These are phyloP conservation scores for Dothideomycetidae sp. DNA, from an alignment of 2,329 filamentous ascomycete genomes.

Conservation along the genomic window DNA sequence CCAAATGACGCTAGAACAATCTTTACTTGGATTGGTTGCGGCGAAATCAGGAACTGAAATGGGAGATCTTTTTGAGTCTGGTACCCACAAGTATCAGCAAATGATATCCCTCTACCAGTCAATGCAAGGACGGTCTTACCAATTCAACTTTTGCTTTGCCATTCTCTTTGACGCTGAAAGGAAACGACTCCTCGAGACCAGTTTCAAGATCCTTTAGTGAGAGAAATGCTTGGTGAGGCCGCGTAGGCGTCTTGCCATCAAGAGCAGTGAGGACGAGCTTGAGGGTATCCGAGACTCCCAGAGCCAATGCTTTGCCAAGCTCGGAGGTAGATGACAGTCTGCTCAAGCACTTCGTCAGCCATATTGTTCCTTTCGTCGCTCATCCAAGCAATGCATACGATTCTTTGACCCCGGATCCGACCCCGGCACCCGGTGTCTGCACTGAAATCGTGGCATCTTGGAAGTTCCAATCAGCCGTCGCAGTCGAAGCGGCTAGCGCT, in stretches of 20 bases:
- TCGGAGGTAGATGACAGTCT: constrained; percentile 38
- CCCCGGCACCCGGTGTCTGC: constrained; percentile 43
- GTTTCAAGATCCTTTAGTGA: constrained; percentile 59
- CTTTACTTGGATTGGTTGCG: constrained; percentile 59
- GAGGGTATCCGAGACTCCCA: constrained; percentile 48
- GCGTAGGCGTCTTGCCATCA: constrained; percentile 63
- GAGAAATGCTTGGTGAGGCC: constrained; percentile 89
- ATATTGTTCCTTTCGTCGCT: too few species aligned
- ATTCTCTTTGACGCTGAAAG: constrained; percentile 68
- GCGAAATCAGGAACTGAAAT: constrained; percentile 57
- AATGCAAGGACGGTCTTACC: constrained; percentile 39
- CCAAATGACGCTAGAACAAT: constrained; percentile 82
- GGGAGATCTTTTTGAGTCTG: constrained; percentile 86
- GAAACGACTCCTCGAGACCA: constrained; percentile 75
- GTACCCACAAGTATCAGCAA: constrained; percentile 8
- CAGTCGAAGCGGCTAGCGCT: constrained; percentile 26
- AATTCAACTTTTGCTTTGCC: constrained; percentile 77
- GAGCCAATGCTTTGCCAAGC: constrained; percentile 35
- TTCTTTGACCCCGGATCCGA: constrained; percentile 42
- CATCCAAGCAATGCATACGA: constrained; percentile 27
- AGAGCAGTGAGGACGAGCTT: constrained; percentile 72
- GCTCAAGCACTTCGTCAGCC: constrained; percentile 10
- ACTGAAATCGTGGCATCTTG: constrained; percentile 57
- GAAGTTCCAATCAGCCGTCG: constrained; percentile 54
- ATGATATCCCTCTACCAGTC: neutral